Percentiles rank a stretch among this genome's conserved stretches.
Conservation (phyloP, 495 filamentous ascomycete genomes). For the Geoglossum glabrum region DNA sequence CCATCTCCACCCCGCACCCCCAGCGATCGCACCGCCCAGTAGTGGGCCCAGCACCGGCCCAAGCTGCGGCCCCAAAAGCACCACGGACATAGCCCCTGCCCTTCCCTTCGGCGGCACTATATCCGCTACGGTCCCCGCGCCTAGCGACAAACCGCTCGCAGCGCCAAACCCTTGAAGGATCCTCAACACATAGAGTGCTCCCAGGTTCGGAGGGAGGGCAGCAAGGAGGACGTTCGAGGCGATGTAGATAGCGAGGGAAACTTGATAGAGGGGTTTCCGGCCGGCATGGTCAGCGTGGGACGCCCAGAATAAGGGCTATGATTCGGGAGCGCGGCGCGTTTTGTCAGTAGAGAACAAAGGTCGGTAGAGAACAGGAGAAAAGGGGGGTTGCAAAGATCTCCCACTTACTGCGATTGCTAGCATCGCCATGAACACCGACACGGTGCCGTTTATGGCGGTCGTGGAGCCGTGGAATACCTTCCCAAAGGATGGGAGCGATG, state of each 20-base stretch:
- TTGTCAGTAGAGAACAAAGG: constrained; percentile 13
- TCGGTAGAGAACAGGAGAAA: too few relatives aligned
- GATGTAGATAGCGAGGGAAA: constrained; percentile 22
- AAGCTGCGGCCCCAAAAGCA: constrained; percentile 2
- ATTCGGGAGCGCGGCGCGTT: too few relatives aligned
- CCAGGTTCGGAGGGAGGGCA: constrained; percentile 18
- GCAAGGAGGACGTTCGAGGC: constrained; percentile 23
- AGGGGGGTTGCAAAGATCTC: too few relatives aligned
- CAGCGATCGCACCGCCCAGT: constrained; percentile 11
- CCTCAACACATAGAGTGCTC: constrained; percentile 20
- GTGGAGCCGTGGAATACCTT: constrained; percentile 5
- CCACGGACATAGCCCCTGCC: background rate
- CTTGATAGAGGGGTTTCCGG: constrained; percentile 21
- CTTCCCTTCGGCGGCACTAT: background rate
- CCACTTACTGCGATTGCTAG: constrained; percentile 39
- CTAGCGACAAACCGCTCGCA: constrained; percentile 10
- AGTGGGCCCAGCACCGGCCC: constrained; percentile 14
- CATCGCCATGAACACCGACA: constrained; percentile 30
- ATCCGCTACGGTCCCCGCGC: background rate
- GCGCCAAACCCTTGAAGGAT: constrained; percentile 23
- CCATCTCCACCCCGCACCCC: constrained; percentile 45
- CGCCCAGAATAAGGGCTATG: constrained; percentile 1
- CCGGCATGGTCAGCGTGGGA: constrained; percentile 23
- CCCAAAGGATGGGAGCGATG: constrained; percentile 20
- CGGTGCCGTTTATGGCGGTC: constrained; percentile 25